Conservation (phyloP, 768 basidiomycete species). For the Punctularia strigosozonata region DNA sequence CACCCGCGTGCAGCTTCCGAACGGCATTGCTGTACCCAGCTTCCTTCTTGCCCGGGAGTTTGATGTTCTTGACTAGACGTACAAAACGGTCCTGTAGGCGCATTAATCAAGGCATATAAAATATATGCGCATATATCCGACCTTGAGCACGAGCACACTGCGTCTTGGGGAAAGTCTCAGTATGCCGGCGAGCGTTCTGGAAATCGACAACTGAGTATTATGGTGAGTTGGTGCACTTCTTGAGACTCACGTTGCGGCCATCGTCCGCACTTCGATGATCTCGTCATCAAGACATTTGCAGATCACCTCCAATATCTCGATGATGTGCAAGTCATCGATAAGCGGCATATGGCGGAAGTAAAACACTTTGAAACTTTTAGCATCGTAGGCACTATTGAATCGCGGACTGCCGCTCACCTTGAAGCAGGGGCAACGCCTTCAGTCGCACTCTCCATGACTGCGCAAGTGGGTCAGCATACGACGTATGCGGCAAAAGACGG, state of each 20-base stretch:
- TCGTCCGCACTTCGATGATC: slow-evolving; percentile 82
- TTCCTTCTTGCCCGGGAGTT: slow-evolving; percentile 53
- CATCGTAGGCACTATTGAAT: background rate
- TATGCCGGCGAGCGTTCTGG: slow-evolving; percentile 70
- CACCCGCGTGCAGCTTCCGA: slow-evolving; percentile 78
- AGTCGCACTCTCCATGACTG: slow-evolving; percentile 84
- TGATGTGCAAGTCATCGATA: slow-evolving; percentile 61
- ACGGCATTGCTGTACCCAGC: slow-evolving; percentile 58
- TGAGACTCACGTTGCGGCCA: slow-evolving; percentile 63
- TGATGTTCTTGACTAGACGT: slow-evolving; percentile 54
- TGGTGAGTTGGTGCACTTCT: background rate
- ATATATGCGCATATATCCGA: slow-evolving; percentile 11
- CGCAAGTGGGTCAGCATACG: slow-evolving; percentile 1
- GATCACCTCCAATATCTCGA: slow-evolving; percentile 75
- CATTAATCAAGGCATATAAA: background rate
- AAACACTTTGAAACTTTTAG: slow-evolving; percentile 36
- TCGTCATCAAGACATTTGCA: slow-evolving; percentile 79
- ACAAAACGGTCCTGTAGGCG: slow-evolving; percentile 68
- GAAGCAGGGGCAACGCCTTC: slow-evolving; percentile 76
- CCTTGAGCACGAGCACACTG: slow-evolving; percentile 65
- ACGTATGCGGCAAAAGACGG: slow-evolving; percentile 3
- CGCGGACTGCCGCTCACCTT: slow-evolving; percentile 31
- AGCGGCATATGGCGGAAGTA: slow-evolving; percentile 86
- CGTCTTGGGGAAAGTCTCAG: slow-evolving; percentile 70
- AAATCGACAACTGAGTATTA: background rate